Conservation (phyloP, 257 asterid genomes). For the Solanum rostratum region DNA sequence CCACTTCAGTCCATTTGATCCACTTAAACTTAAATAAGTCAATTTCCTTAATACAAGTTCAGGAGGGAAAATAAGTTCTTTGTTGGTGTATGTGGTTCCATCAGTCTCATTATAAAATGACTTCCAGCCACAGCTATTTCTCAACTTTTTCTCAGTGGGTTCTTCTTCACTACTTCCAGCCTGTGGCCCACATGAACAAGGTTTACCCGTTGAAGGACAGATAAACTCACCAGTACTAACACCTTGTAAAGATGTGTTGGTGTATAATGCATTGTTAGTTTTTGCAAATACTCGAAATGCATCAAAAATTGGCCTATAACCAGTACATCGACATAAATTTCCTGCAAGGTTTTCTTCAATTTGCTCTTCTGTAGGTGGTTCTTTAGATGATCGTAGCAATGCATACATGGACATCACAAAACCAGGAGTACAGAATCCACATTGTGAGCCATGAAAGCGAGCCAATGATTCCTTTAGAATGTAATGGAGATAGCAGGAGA, state of each 20-base stretch:
- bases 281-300: constrained; percentile 81
- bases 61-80: constrained; percentile 91
- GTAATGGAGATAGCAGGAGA: neutral
- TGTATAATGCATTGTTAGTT: constrained; percentile 64
- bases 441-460: constrained; percentile 83
- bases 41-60: constrained; percentile 61
- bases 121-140: constrained; percentile 14
- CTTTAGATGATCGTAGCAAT: constrained; percentile 59
- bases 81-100: constrained; percentile 66
- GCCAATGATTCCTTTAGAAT: constrained; percentile 75
- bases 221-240: constrained; percentile 33
- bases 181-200: constrained; percentile 69
- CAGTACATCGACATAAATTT: constrained; percentile 94
- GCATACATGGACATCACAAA: constrained; percentile 96
- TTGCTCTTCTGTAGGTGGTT: constrained; percentile 62
- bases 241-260: constrained; percentile 30
- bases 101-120: constrained; percentile 58
- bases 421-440: constrained; percentile 99
- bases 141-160: constrained; percentile 6
- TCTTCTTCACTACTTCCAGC: constrained; percentile 14
- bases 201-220: constrained; percentile 96
- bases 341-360: constrained; percentile 96
- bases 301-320: constrained; percentile 88
- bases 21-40: constrained; percentile 42
- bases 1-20: constrained; percentile 75